phyloP scores from a whole-genome alignment of 306 rosid species.

The Vigna unguiculata region DNA sequence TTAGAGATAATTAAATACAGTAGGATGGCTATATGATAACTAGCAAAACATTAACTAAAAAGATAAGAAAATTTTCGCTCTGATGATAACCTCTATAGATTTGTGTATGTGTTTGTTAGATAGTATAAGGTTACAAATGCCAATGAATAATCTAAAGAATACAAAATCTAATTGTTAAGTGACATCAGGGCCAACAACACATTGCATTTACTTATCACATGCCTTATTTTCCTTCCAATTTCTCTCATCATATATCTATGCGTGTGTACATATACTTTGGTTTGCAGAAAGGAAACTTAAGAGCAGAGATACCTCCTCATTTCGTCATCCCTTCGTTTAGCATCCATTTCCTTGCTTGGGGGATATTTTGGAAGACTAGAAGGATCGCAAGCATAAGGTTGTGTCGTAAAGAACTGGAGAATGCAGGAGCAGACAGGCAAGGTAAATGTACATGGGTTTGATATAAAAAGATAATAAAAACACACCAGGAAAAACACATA shows the following conservation, averaged over 20 bases:
- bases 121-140: slow-evolving; percentile 1
- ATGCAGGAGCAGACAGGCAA: slow-evolving; percentile 47
- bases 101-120: slow-evolving; percentile 1
- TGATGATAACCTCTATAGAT: slow-evolving; percentile 5
- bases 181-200: slow-evolving; percentile 1
- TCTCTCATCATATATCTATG: not conserved
- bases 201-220: not conserved
- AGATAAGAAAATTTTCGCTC: slow-evolving; percentile 6
- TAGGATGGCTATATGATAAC: slow-evolving; percentile 32
- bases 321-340: slow-evolving; percentile 85
- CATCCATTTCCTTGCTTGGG: slow-evolving; percentile 95
- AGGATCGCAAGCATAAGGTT: slow-evolving; percentile 92
- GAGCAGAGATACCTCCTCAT: slow-evolving; percentile 66
- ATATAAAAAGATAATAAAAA: not conserved
- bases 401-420: slow-evolving; percentile 83
- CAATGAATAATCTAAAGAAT: slow-evolving; percentile 30
- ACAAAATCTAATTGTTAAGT: slow-evolving; percentile 5
- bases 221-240: not conserved
- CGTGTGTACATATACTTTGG: not conserved
- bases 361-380: slow-evolving; percentile 96
- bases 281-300: slow-evolving; percentile 43
- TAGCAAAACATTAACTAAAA: slow-evolving; percentile 12
- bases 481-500: slow-evolving; percentile 32
- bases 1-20: slow-evolving; percentile 25
- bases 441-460: slow-evolving; percentile 32